Evolutionary conservation across 2,329 filamentous ascomycete genomes (phyloP), one percentile per base, ranked within the genome.

Genomic region (Ceratocystis harringtonii): DNA sequence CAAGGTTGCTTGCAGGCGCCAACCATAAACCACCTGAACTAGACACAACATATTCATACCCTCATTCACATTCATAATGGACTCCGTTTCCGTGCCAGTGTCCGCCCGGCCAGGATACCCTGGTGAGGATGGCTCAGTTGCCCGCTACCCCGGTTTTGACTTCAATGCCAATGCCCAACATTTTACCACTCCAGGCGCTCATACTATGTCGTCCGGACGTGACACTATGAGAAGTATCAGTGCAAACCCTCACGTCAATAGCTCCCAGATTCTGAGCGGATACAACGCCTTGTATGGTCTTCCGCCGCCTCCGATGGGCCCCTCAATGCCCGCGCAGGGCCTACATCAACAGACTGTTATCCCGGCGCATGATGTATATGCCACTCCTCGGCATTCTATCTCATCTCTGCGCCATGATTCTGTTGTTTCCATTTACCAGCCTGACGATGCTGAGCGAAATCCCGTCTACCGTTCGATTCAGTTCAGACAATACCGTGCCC

Each of bases 401-500:
- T 48, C 66, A 19, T 60, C 63, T 19, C 12, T 58, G 6, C 63
- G 63, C 19, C 66, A 67, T 43, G 66, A 67, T 15, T 62, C 66
- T 5, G 43, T 67, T 41, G 65, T 67, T 3, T 43, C 58, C 12
- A 28, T 62, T 36, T 67, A 63, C 30, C 60, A 32, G 36, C 32
- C 25, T 2, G 50, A 60, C 66, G 72, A 73, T 64, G 72, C 74
- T 43, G 72, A 77, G 19, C 60, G 63, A 70, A 86, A 86, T 73
- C 83, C 84, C 58, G 80, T 87, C 69, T 84, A 84, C 70, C 78
- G 81, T 66, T 83, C 83, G 69, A 79, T 80, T 17, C 80, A 84
- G 68, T 88, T 87, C 70, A 79, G 82, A 67, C 82, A 84, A 69
- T 88, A 88, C 73, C 81, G 85, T 69, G 80, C 81, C 71, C 82